These are phyloP conservation scores for Excoecaria cochinchinensis DNA, from an alignment of 345 rosid genomes.

Conservation along the genomic window DNA sequence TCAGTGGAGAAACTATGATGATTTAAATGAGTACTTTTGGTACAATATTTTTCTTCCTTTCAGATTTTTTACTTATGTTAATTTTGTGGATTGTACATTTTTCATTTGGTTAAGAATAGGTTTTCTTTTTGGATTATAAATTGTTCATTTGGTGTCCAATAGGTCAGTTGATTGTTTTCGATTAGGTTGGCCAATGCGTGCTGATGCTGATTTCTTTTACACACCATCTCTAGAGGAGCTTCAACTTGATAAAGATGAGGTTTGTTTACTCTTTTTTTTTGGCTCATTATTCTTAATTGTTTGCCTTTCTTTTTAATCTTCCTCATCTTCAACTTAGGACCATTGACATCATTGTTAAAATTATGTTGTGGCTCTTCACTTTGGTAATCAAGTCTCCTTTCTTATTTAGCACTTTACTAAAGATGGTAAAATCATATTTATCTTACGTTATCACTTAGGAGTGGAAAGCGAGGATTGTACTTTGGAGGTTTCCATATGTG, in stretches of 20 bases:
- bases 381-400: background rate
- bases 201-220: constrained; percentile 86
- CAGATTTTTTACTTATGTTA: background rate
- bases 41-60: constrained; percentile 26
- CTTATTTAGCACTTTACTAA: background rate
- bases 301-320: background rate
- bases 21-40: constrained; percentile 98
- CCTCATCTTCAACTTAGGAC: constrained; percentile 4
- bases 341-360: background rate
- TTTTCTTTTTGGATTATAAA: constrained; percentile 10
- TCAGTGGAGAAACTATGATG: constrained; percentile 99
- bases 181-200: constrained; percentile 99
- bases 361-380: background rate
- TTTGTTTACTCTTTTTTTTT: constrained; percentile 12
- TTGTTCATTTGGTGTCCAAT: constrained; percentile 6
- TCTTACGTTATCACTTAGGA: background rate
- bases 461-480: background rate
- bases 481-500: background rate
- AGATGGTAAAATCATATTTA: constrained; percentile 2
- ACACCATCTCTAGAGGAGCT: constrained; percentile 26
- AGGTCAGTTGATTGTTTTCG: constrained; percentile 99
- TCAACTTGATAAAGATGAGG: constrained; percentile 60
- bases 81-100: background rate
- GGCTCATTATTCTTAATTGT: background rate
- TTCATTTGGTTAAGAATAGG: constrained; percentile 39